These are phyloP conservation scores for Helicostylum pulchrum DNA, from an alignment of 192 early-diverging fungal genomes.

Conservation along the genomic window DNA sequence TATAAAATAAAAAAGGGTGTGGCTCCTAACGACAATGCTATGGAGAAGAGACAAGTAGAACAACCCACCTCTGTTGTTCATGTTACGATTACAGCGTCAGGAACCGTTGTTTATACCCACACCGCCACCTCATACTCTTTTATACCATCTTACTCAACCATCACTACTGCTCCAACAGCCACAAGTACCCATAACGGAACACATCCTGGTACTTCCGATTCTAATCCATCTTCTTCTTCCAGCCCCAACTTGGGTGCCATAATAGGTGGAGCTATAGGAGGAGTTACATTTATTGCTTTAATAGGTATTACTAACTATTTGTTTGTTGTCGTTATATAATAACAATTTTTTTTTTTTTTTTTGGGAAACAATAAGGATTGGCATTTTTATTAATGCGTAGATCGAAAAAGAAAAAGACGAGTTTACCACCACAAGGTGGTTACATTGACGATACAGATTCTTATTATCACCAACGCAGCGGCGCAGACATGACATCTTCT, in stretches of 20 bases:
- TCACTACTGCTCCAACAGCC: not conserved
- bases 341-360: not conserved
- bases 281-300: slow-evolving; percentile 12
- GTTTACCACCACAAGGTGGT: no score
- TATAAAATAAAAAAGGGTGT: no score
- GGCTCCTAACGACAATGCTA: no score
- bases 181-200: not conserved
- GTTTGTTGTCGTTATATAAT: not conserved
- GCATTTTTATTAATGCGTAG: no score
- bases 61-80: not conserved
- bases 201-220: not conserved
- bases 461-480: not conserved
- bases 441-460: no score
- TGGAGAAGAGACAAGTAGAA: no score
- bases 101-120: slow-evolving; percentile 10
- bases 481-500: not conserved
- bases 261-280: slow-evolving; percentile 7
- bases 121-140: slow-evolving; percentile 8
- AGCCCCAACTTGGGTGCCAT: not conserved
- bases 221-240: not conserved
- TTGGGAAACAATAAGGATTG: not conserved
- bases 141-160: slow-evolving; percentile 9
- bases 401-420: no score
- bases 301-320: slow-evolving; percentile 4
- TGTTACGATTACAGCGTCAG: slow-evolving; percentile 10